Evolutionary conservation across 2,329 filamentous ascomycete species (phyloP).

Genomic region (Fusarium sp.): DNA sequence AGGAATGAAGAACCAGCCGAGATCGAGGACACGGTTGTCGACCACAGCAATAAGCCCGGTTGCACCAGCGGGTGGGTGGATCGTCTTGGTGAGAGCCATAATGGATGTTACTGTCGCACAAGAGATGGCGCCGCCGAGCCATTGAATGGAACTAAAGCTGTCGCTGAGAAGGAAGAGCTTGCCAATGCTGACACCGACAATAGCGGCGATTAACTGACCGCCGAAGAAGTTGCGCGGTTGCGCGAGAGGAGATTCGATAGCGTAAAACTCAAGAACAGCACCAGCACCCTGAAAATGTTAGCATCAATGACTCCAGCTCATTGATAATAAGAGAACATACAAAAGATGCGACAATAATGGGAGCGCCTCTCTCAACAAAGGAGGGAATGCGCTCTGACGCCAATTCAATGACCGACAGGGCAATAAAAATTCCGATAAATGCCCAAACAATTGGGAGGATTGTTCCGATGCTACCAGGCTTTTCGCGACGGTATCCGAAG

Average conservation of each 20-base stretch:
- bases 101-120: slow-evolving; percentile 71
- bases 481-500: slow-evolving; percentile 68
- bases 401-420: slow-evolving; percentile 68
- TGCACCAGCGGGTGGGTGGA: slow-evolving; percentile 80
- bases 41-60: slow-evolving; percentile 76
- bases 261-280: slow-evolving; percentile 79
- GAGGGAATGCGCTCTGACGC: slow-evolving; percentile 65
- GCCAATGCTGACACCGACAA: slow-evolving; percentile 69
- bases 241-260: slow-evolving; percentile 76
- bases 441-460: slow-evolving; percentile 70
- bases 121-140: slow-evolving; percentile 72
- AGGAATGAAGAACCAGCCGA: slow-evolving; percentile 77
- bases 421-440: slow-evolving; percentile 71
- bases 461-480: slow-evolving; percentile 61
- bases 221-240: slow-evolving; percentile 77
- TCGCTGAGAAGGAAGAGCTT: slow-evolving; percentile 71
- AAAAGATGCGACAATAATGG: slow-evolving; percentile 76
- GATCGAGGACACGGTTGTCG: slow-evolving; percentile 60
- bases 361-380: slow-evolving; percentile 64
- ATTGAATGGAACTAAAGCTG: slow-evolving; percentile 64
- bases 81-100: slow-evolving; percentile 77
- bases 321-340: slow-evolving; percentile 57
- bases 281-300: slow-evolving; percentile 69
- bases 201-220: slow-evolving; percentile 72
- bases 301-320: not conserved